These are phyloP conservation scores for Lolium multiflorum DNA, from an alignment of 176 grass and related monocot species.

Conservation along the genomic window DNA sequence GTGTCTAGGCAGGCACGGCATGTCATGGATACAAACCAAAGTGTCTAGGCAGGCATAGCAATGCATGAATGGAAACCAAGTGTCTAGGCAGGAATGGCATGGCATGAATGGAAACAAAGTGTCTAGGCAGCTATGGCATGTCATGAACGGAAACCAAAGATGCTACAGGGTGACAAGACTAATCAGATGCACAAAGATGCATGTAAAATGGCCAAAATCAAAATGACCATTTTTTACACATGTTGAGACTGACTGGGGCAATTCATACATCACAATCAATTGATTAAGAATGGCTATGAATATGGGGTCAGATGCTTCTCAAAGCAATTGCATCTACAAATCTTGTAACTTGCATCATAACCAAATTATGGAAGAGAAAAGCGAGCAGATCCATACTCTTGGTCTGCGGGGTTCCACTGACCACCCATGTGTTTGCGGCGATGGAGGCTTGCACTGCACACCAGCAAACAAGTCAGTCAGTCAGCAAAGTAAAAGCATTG, in stretches of 20 bases:
- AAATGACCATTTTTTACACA: background rate
- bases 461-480: background rate
- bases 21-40: background rate
- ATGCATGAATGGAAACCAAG: background rate
- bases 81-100: background rate
- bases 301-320: background rate
- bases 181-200: background rate
- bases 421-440: slow-evolving; percentile 96
- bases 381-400: slow-evolving; percentile 64
- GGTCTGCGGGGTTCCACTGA: slow-evolving; percentile 91
- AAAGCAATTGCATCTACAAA: background rate
- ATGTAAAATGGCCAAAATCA: background rate
- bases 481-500: background rate
- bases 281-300: background rate
- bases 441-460: slow-evolving; percentile 96
- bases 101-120: background rate
- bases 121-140: background rate
- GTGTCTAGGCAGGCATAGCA: background rate
- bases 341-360: background rate
- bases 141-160: background rate
- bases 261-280: background rate
- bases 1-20: background rate
- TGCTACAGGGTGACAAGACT: background rate
- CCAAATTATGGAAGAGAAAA: background rate
- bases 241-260: background rate